Percentiles rank a stretch among this genome's conserved stretches.
Conservation (phyloP, 2,329 filamentous ascomycete genomes). For the Coleophoma cylindrospora region DNA sequence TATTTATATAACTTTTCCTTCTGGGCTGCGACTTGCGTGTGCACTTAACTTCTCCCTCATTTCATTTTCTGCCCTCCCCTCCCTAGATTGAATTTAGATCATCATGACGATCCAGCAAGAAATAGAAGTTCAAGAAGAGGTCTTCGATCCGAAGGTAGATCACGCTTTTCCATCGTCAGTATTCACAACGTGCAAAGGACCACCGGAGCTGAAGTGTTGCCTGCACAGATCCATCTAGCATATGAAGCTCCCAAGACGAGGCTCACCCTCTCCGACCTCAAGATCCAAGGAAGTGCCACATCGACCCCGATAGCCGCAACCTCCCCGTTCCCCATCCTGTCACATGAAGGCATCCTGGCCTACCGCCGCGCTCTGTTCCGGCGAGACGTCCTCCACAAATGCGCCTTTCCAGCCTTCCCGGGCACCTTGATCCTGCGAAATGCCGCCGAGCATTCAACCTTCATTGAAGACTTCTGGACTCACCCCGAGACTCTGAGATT, state of each 20-base stretch:
- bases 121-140: background rate
- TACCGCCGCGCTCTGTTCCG: conserved; percentile 3
- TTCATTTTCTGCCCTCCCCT: too few species aligned
- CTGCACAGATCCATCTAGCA: conserved; percentile 3
- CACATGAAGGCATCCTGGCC: conserved; percentile 3
- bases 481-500: conserved; percentile 17
- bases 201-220: background rate
- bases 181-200: background rate
- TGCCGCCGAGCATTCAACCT: conserved; percentile 15
- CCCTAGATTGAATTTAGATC: too few species aligned
- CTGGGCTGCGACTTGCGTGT: too few species aligned
- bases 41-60: too few species aligned
- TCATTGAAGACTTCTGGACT: conserved; percentile 20
- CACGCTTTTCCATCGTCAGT: background rate
- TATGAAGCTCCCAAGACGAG: conserved; percentile 1
- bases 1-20: too few species aligned
- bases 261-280: conserved; percentile 3
- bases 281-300: background rate
- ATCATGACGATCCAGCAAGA: background rate
- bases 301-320: conserved; percentile 3
- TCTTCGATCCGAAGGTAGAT: background rate
- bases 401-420: background rate
- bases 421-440: conserved; percentile 19
- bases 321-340: conserved; percentile 3
- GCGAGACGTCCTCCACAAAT: conserved; percentile 2